A percentile compares a stretch with the other conserved stretches of the same genome.
phyloP scores from a whole-genome alignment of 1,284 basidiomycete genomes.

The Malassezia psittaci region DNA sequence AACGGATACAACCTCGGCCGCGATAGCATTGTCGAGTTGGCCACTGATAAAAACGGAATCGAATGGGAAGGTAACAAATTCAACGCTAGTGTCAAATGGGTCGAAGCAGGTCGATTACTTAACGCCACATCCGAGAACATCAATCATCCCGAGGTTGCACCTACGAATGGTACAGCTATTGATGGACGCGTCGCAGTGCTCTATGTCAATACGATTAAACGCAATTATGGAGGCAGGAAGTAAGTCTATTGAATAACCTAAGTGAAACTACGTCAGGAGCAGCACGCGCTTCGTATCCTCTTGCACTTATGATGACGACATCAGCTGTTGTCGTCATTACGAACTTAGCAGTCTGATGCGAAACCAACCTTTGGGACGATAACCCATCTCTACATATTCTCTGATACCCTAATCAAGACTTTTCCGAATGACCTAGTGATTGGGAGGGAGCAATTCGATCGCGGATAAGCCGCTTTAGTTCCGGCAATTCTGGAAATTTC shows the following conservation, averaged over 20 bases:
- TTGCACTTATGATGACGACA: too few relatives aligned
- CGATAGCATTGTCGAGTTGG: conserved; percentile 58
- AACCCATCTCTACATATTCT: not conserved
- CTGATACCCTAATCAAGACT: not conserved
- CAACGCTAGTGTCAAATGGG: conserved; percentile 36
- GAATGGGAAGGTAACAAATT: conserved; percentile 24
- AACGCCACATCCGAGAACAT: conserved; percentile 54
- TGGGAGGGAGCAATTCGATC: conserved; percentile 13
- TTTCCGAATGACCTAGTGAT: conserved; percentile 16
- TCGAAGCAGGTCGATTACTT: conserved; percentile 36
- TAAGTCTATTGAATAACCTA: not conserved
- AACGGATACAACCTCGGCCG: conserved; percentile 50
- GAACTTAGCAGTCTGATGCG: too few relatives aligned
- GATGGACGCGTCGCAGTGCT: conserved; percentile 79
- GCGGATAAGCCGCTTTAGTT: conserved; percentile 17
- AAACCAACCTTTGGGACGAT: not conserved
- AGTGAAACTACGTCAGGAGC: not conserved
- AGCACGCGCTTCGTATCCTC: too few relatives aligned
- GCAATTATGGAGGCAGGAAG: conserved; percentile 1
- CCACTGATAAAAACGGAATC: conserved; percentile 48
- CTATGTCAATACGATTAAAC: conserved; percentile 6
- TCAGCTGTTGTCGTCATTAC: too few relatives aligned
- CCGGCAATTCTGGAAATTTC: conserved; percentile 14
- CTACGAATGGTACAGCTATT: conserved; percentile 57
- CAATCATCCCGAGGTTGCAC: conserved; percentile 58